Conservation (phyloP, 495 filamentous ascomycete species). For the Astrothelium subdiscretum region DNA sequence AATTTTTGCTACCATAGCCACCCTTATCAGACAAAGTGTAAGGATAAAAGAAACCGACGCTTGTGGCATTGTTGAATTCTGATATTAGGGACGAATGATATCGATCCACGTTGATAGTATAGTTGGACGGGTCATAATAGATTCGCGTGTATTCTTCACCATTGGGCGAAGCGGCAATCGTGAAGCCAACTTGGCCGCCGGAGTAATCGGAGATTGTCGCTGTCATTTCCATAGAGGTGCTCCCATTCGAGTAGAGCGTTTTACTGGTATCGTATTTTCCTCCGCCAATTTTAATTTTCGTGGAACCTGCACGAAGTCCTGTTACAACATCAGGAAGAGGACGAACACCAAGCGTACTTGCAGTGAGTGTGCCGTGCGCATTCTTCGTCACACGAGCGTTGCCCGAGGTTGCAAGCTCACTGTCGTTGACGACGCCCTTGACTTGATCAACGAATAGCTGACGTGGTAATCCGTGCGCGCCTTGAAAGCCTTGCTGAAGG, state of each 20-base stretch:
- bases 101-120: conserved; percentile 27
- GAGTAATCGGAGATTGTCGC: not conserved
- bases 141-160: conserved; percentile 29
- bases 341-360: conserved; percentile 28
- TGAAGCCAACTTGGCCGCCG: conserved; percentile 15
- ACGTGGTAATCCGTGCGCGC: conserved; percentile 30
- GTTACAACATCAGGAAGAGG: conserved; percentile 31
- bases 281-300: not conserved
- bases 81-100: conserved; percentile 20
- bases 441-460: conserved; percentile 32
- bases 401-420: conserved; percentile 16
- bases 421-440: conserved; percentile 21
- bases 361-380: conserved; percentile 26
- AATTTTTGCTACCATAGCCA: not conserved
- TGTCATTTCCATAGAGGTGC: not conserved
- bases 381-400: conserved; percentile 18
- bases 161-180: conserved; percentile 23
- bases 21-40: conserved; percentile 14
- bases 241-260: not conserved
- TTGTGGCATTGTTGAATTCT: conserved; percentile 21
- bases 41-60: conserved; percentile 27
- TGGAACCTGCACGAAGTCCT: conserved; percentile 17
- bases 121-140: conserved; percentile 23
- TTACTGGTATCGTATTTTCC: not conserved
- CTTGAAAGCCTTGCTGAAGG: conserved; percentile 34